A percentile compares a stretch with the other conserved stretches of the same genome.
Evolutionary conservation across 192 early-diverging fungal species (phyloP).

Genomic region (Backusella mclennaniae): DNA sequence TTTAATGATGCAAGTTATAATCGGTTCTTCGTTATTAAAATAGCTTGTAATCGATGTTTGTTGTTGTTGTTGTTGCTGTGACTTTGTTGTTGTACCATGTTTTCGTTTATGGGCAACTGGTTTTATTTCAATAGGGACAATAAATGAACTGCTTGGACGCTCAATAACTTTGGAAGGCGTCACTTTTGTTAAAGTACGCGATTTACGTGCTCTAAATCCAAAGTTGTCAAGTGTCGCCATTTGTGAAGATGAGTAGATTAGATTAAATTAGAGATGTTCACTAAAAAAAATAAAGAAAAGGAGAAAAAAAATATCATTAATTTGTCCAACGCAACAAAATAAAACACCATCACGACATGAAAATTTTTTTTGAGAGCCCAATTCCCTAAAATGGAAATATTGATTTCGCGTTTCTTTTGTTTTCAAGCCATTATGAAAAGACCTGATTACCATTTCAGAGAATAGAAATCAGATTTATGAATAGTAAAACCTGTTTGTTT

Average conservation of each 20-base stretch:
- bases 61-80: background rate
- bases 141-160: background rate
- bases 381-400: background rate
- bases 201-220: background rate
- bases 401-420: background rate
- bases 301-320: background rate
- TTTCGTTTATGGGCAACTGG: background rate
- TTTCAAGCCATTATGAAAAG: background rate
- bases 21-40: background rate
- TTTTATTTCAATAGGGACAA: background rate
- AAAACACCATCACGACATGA: background rate
- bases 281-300: background rate
- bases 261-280: background rate
- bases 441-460: background rate
- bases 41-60: background rate
- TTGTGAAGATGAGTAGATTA: background rate
- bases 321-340: background rate
- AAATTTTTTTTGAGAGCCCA: background rate
- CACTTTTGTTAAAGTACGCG: background rate
- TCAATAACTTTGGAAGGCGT: background rate
- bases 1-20: background rate
- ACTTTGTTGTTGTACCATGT: background rate
- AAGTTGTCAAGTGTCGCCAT: conserved; percentile 4
- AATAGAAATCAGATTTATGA: background rate
- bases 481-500: background rate